Evolutionary conservation across 306 rosid genomes (phyloP).

Genomic region (Fragaria ananassa): DNA sequence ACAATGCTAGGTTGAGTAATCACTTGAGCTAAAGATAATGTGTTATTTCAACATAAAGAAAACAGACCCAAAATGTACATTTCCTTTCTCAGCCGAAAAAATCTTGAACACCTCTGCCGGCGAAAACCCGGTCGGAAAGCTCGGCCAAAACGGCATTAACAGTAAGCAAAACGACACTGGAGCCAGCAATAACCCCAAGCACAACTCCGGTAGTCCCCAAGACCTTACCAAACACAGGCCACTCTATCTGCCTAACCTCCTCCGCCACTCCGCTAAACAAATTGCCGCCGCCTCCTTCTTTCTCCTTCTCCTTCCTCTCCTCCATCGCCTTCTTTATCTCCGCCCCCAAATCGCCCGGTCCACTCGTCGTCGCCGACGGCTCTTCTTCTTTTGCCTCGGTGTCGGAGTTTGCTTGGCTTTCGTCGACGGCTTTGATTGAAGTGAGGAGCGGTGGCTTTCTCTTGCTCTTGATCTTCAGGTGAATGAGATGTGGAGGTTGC

Average conservation of each 20-base stretch:
- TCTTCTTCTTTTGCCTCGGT: constrained; percentile 24
- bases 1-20: background rate
- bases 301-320: constrained; percentile 46
- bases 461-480: background rate
- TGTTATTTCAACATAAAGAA: background rate
- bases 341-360: constrained; percentile 45
- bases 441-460: background rate
- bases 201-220: constrained; percentile 88
- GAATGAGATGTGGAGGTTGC: constrained; percentile 19
- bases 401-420: constrained; percentile 52
- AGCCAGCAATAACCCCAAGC: constrained; percentile 70
- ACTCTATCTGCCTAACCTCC: constrained; percentile 76
- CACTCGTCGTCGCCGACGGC: background rate
- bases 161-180: constrained; percentile 84
- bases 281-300: constrained; percentile 21
- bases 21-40: background rate
- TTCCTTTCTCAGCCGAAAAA: constrained; percentile 44
- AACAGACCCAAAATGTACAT: background rate
- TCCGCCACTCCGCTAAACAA: constrained; percentile 63
- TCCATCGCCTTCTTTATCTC: constrained; percentile 76
- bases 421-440: constrained; percentile 42
- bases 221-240: constrained; percentile 85
- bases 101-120: constrained; percentile 77
- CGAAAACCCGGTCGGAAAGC: constrained; percentile 66
- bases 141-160: constrained; percentile 75